Evolutionary conservation across 345 rosid species (phyloP).

Genomic region (Gossypium arboreum): DNA sequence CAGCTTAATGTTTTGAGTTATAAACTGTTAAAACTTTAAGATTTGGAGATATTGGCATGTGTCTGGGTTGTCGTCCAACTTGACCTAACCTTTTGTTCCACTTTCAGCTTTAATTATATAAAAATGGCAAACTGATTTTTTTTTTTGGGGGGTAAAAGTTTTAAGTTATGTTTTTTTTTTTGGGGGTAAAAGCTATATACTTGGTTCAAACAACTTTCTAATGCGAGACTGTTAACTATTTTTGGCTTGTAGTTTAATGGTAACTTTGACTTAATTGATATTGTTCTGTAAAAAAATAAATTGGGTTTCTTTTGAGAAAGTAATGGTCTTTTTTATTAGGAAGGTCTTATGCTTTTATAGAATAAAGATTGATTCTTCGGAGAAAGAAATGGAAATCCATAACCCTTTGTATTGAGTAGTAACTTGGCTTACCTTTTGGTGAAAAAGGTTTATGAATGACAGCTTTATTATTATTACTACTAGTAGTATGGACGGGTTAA

Average conservation of each 20-base stretch:
- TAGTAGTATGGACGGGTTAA: too few relatives aligned
- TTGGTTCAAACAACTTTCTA: background rate
- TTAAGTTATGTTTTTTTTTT: too few relatives aligned
- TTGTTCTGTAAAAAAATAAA: background rate
- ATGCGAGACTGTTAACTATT: background rate
- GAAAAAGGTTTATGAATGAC: background rate
- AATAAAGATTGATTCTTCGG: background rate
- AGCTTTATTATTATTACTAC: too few relatives aligned
- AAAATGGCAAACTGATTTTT: background rate
- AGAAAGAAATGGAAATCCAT: background rate
- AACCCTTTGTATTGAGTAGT: constrained; percentile 4
- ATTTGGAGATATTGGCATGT: background rate
- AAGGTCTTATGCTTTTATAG: background rate
- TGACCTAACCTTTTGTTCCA: background rate
- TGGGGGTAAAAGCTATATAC: background rate
- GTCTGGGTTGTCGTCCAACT: background rate
- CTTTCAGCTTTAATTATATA: background rate
- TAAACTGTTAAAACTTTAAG: background rate
- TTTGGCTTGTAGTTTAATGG: background rate
- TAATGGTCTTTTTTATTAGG: background rate
- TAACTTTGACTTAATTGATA: background rate
- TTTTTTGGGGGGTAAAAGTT: too few relatives aligned
- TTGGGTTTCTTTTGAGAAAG: background rate
- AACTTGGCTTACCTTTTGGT: background rate
- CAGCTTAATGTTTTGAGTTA: constrained; percentile 7